These are phyloP conservation scores for Termitomyces sp. DNA, from an alignment of 768 basidiomycete species.

Conservation along the genomic window DNA sequence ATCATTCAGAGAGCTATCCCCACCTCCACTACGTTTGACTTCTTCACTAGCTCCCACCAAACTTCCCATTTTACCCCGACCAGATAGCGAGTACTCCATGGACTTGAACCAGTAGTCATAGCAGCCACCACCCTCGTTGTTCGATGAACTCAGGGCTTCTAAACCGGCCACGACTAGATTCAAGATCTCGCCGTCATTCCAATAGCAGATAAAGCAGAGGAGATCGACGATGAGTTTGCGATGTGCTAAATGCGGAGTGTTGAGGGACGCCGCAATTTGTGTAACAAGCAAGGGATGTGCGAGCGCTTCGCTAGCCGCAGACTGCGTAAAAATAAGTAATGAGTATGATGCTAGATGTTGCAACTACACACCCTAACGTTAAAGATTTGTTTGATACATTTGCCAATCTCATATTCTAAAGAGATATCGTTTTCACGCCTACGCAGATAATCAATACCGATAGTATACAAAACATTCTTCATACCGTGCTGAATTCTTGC, in stretches of 20 bases:
- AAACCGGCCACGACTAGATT: slow-evolving; percentile 71
- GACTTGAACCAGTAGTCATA: slow-evolving; percentile 92
- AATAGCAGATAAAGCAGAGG: slow-evolving; percentile 67
- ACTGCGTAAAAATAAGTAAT: slow-evolving; percentile 28
- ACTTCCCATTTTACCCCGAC: slow-evolving; percentile 92
- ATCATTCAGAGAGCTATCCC: slow-evolving; percentile 70
- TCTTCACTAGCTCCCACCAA: slow-evolving; percentile 94
- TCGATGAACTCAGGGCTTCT: slow-evolving; percentile 64
- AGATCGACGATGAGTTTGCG: slow-evolving; percentile 79
- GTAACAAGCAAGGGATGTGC: slow-evolving; percentile 69
- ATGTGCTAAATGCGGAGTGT: slow-evolving; percentile 72
- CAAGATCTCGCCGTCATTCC: slow-evolving; percentile 53
- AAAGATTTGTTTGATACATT: slow-evolving; percentile 79
- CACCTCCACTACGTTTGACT: slow-evolving; percentile 59
- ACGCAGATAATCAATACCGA: slow-evolving; percentile 1
- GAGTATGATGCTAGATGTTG: background rate
- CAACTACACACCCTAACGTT: slow-evolving; percentile 45
- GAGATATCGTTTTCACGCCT: slow-evolving; percentile 61
- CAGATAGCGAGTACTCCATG: slow-evolving; percentile 68
- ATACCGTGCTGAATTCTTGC: slow-evolving; percentile 62
- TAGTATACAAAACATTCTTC: slow-evolving; percentile 1
- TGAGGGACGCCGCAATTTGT: slow-evolving; percentile 78
- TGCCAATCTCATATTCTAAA: slow-evolving; percentile 85
- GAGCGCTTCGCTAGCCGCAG: slow-evolving; percentile 67
- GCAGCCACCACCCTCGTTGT: slow-evolving; percentile 52